Evolutionary conservation across 2,329 filamentous ascomycete species (phyloP), one percentile per base, ranked within the genome.

Genomic region (Monilinia fructigena): DNA sequence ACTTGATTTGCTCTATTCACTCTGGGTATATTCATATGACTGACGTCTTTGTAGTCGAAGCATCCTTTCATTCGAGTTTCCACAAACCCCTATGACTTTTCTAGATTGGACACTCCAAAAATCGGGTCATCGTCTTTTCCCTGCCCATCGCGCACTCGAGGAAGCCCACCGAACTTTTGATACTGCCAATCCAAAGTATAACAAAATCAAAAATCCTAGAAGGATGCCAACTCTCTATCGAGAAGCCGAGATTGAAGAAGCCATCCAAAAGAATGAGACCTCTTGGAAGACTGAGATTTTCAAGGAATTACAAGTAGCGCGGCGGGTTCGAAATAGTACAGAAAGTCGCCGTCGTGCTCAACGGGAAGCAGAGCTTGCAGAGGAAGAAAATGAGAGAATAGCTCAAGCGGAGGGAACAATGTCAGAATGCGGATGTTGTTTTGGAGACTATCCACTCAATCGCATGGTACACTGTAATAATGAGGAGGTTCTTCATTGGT

Each of bases 351-450:
- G 75, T 12, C 69, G 71, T 2, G 82, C 82, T 35, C 72, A 82
- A 42, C 72, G 74, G 11, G 63, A 70, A 18, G 79, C 80, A 47
- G 78, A 78, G 66, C 76, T 75, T 1, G 74, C 77, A 26, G 79
- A 85, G 67, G 70, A 76, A 38, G 70, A 71, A 1, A 84, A 85
- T 62, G 69, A 80, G 16, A 70, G 72, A 11, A 67, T 68, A n/a
- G 82, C 83, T 28, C 78, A 78, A 67, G 77, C 73, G 1, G 77
- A 79, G 5, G 85, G 87, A 0, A 81, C 83, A 23, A 79, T 89
- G 52, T 77, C 81, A 14, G 90, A 94, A 71, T 96, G 89, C 71
- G 83, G 82, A 54, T 92, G 90, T 73, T 96, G 92, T 76, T 95
- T 85, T 73, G 80, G 81, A 8, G 87, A 92, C 4, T 81, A 82